Percentiles rank a stretch among this genome's conserved stretches.
These are phyloP conservation scores for Penicillium herquei DNA, from an alignment of 495 filamentous ascomycete genomes.

Conservation along the genomic window DNA sequence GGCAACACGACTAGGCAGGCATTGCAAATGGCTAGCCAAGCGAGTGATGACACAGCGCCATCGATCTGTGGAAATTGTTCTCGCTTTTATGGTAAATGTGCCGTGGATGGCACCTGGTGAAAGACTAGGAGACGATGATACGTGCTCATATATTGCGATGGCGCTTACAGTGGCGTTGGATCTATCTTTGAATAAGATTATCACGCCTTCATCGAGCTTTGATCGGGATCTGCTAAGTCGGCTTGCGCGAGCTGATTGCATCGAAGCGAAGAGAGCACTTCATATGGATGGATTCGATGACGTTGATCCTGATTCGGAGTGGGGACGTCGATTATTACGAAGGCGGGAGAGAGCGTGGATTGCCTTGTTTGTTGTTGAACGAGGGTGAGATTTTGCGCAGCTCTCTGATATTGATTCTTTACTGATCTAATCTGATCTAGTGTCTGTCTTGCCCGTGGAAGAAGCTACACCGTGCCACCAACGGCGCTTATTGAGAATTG, in stretches of 20 bases:
- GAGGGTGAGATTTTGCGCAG: constrained; percentile 46
- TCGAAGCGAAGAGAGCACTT: constrained; percentile 61
- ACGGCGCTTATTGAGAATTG: constrained; percentile 64
- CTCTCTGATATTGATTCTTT: neutral
- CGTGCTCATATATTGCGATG: constrained; percentile 67
- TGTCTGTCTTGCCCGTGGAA: constrained; percentile 66
- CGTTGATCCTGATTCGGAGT: constrained; percentile 57
- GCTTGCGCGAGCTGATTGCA: constrained; percentile 61
- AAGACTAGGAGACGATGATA: constrained; percentile 68
- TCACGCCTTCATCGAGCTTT: constrained; percentile 53
- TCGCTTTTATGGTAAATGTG: constrained; percentile 75
- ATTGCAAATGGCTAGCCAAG: constrained; percentile 62
- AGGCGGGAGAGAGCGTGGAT: constrained; percentile 69
- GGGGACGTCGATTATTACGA: constrained; percentile 58
- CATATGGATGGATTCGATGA: constrained; percentile 65
- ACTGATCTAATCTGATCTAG: constrained; percentile 30
- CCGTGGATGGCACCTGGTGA: constrained; percentile 73
- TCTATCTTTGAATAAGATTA: constrained; percentile 65
- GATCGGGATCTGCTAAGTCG: constrained; percentile 45
- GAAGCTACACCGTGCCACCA: constrained; percentile 64
- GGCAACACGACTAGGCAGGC: constrained; percentile 59
- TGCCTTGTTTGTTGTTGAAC: constrained; percentile 68
- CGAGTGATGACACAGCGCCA: constrained; percentile 56
- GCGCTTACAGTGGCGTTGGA: constrained; percentile 68
- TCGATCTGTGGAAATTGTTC: constrained; percentile 68